Evolutionary conservation across 2,329 filamentous ascomycete species (phyloP).

Genomic region (Tolypocladium guangdongense): DNA sequence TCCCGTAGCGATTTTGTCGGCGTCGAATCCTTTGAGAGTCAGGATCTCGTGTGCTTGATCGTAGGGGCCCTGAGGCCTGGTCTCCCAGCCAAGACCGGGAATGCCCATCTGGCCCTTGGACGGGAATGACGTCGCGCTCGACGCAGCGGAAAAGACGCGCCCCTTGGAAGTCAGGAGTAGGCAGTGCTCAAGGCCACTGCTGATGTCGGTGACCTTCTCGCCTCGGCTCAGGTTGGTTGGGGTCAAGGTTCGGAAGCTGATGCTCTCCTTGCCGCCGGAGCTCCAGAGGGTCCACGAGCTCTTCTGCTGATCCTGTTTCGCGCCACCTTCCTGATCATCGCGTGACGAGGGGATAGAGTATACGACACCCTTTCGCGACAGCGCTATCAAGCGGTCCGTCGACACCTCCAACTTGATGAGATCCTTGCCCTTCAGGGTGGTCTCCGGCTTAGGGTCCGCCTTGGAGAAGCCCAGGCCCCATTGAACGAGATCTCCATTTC

Average conservation of each 20-base stretch:
- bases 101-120: constrained; percentile 79
- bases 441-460: constrained; percentile 49
- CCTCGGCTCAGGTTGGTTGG: constrained; percentile 53
- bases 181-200: constrained; percentile 74
- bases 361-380: constrained; percentile 63
- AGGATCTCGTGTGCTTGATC: constrained; percentile 74
- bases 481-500: constrained; percentile 80
- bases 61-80: constrained; percentile 64
- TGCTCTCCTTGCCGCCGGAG: constrained; percentile 18
- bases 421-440: constrained; percentile 73
- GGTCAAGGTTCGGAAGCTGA: constrained; percentile 65
- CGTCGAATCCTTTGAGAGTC: constrained; percentile 58
- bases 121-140: constrained; percentile 68
- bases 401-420: constrained; percentile 68
- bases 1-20: constrained; percentile 68
- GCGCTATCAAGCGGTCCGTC: constrained; percentile 69
- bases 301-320: constrained; percentile 46
- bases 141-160: constrained; percentile 79
- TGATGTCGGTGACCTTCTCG: constrained; percentile 65
- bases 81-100: constrained; percentile 70
- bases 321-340: constrained; percentile 54
- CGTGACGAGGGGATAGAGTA: constrained; percentile 76
- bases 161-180: constrained; percentile 76
- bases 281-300: constrained; percentile 65
- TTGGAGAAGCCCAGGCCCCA: constrained; percentile 75